Percentiles rank a stretch among this genome's conserved stretches.
These are phyloP conservation scores for Isatis tinctoria DNA, from an alignment of 345 rosid genomes.

Conservation along the genomic window DNA sequence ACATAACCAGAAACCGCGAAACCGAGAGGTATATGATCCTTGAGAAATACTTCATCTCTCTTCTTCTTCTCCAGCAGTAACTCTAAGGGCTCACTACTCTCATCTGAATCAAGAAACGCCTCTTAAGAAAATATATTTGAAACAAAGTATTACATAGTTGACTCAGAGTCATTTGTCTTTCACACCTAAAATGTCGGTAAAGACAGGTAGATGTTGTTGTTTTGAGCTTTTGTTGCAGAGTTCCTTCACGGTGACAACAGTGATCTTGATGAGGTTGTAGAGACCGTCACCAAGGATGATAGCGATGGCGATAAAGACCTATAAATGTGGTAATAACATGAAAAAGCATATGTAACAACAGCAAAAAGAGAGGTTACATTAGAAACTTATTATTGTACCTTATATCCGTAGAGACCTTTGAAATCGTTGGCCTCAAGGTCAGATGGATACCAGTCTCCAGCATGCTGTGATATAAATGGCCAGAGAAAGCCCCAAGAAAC, in stretches of 20 bases:
- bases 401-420: background rate
- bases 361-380: too few relatives aligned
- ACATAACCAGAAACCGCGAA: slow-evolving; percentile 70
- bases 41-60: slow-evolving; percentile 60
- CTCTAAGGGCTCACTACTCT: slow-evolving; percentile 38
- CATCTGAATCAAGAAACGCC: background rate
- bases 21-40: slow-evolving; percentile 61
- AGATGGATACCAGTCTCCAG: background rate
- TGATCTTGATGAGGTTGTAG: background rate
- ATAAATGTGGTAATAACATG: background rate
- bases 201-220: background rate
- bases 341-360: background rate
- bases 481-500: background rate
- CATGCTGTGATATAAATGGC: background rate
- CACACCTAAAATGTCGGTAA: background rate
- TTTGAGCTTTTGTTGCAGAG: background rate
- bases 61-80: slow-evolving; percentile 45
- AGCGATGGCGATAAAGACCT: background rate
- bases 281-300: background rate
- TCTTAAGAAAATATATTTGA: background rate
- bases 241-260: background rate
- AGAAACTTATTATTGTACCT: background rate
- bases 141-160: background rate
- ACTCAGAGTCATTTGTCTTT: too few relatives aligned
- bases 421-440: background rate